phyloP scores from a whole-genome alignment of 2,329 filamentous ascomycete genomes.

The Beauveria caledonica region DNA sequence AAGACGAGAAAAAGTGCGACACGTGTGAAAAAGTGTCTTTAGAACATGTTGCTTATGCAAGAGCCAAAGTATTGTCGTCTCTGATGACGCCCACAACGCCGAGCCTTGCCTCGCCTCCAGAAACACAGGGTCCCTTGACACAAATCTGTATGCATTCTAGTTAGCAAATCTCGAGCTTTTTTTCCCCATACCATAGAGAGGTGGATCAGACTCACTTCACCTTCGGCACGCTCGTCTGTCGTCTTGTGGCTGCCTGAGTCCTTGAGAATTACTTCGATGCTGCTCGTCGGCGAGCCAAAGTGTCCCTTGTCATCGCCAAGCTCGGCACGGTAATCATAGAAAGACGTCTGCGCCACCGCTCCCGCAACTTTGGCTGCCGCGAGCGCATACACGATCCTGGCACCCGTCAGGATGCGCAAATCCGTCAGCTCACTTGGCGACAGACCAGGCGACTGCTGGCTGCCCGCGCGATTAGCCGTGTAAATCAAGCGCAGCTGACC shows the following conservation, averaged over 20 bases:
- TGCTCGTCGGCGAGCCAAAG: constrained; percentile 76
- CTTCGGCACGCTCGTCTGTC: constrained; percentile 51
- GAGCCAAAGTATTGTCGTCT: constrained; percentile 65
- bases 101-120: constrained; percentile 55
- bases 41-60: constrained; percentile 25
- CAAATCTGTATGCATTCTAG: constrained; percentile 45
- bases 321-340: constrained; percentile 73
- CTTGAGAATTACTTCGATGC: constrained; percentile 67
- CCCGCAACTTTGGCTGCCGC: constrained; percentile 79
- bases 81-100: constrained; percentile 57
- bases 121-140: constrained; percentile 65
- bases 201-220: constrained; percentile 45
- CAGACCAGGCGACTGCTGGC: constrained; percentile 56
- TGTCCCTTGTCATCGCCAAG: constrained; percentile 37
- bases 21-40: background rate
- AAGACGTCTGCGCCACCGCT: constrained; percentile 75
- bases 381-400: constrained; percentile 77
- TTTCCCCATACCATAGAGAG: background rate
- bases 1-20: background rate
- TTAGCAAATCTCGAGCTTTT: background rate
- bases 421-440: constrained; percentile 67
- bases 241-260: constrained; percentile 54
- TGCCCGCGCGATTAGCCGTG: constrained; percentile 63
- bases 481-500: constrained; percentile 77
- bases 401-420: constrained; percentile 70